Evolutionary conservation across 73 alveolate species (phyloP).

Genomic region (Paramecium tetraurelia): DNA sequence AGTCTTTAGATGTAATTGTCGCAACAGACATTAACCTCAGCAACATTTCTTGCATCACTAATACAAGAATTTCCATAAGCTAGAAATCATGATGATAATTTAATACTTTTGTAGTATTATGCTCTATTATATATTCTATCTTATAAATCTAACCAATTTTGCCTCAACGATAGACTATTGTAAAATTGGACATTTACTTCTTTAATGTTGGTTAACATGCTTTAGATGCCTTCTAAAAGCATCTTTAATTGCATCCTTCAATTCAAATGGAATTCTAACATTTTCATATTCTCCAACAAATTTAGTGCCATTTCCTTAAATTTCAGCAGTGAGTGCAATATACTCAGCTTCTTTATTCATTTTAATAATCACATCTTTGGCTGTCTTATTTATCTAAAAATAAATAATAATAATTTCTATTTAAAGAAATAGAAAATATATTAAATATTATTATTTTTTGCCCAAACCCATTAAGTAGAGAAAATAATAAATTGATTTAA

Average conservation of each 20-base stretch:
- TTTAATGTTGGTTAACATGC: constrained; percentile 20
- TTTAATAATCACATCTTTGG: constrained; percentile 10
- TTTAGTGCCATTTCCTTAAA: background rate
- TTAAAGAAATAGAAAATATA: too few relatives aligned
- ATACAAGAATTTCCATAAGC: constrained; percentile 34
- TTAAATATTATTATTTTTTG: too few relatives aligned
- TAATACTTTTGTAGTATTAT: background rate
- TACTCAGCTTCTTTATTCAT: constrained; percentile 12
- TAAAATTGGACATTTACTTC: background rate
- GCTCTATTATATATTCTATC: constrained; percentile 44
- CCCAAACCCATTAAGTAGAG: too few relatives aligned
- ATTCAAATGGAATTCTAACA: constrained; percentile 30
- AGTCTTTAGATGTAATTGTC: background rate
- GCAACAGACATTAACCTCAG: constrained; percentile 12
- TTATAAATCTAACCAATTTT: background rate
- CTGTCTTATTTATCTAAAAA: background rate
- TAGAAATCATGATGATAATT: background rate
- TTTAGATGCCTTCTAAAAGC: background rate
- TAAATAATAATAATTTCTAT: background rate
- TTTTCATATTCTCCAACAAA: background rate
- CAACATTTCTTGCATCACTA: constrained; percentile 23
- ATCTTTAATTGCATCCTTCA: background rate
- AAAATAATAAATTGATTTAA: too few relatives aligned
- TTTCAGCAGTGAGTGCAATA: background rate
- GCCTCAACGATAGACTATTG: background rate